Evolutionary conservation across 2,329 filamentous ascomycete genomes (phyloP).

Genomic region (Penicillium palitans): DNA sequence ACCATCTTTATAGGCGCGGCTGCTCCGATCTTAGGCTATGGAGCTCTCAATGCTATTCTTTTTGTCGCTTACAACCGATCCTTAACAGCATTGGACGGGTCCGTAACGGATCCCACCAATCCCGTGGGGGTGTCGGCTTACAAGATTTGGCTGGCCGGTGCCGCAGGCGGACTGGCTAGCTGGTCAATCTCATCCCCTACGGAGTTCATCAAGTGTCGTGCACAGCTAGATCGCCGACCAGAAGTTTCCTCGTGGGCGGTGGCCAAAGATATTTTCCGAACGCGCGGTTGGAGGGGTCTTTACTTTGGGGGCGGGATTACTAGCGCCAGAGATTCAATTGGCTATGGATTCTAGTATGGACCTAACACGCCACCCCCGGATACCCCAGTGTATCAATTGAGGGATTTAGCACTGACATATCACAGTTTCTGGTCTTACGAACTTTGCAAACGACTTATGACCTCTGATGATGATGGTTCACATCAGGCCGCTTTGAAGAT

Average conservation of each 20-base stretch:
- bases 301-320: conserved; percentile 83
- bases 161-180: conserved; percentile 76
- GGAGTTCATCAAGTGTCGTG: conserved; percentile 85
- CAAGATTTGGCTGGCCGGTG: conserved; percentile 77
- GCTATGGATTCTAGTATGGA: conserved; percentile 88
- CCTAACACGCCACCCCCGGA: conserved; percentile 10
- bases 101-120: conserved; percentile 46
- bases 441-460: conserved; percentile 63
- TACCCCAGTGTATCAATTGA: conserved; percentile 13
- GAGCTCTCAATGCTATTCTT: conserved; percentile 83
- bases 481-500: conserved; percentile 60
- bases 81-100: conserved; percentile 59
- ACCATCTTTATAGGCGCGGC: conserved; percentile 62
- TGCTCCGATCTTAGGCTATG: conserved; percentile 84
- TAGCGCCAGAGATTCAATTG: conserved; percentile 77
- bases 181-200: conserved; percentile 86
- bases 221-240: conserved; percentile 62
- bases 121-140: conserved; percentile 54
- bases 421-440: conserved; percentile 84
- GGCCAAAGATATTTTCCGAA: conserved; percentile 59
- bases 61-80: conserved; percentile 89
- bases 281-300: conserved; percentile 65
- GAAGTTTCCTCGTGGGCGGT: conserved; percentile 63
- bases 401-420: not conserved
- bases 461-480: conserved; percentile 47